A percentile compares a stretch with the other conserved stretches of the same genome.
Evolutionary conservation across 1,284 basidiomycete species (phyloP).

Genomic region (Melampsora americana): DNA sequence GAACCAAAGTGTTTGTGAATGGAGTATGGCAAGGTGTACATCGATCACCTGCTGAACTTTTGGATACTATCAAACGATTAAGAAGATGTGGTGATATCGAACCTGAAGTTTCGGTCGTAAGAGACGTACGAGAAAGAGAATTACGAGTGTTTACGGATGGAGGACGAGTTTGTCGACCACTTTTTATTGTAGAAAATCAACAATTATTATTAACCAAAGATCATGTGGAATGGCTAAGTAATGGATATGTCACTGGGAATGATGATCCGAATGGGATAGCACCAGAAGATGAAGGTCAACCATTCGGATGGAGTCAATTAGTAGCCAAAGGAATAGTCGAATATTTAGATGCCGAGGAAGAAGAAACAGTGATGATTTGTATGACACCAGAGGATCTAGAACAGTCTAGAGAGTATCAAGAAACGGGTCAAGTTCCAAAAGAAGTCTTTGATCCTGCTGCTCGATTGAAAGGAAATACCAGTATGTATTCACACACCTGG

Average conservation of each 20-base stretch:
- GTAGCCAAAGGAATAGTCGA: constrained; percentile 87
- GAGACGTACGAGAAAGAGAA: constrained; percentile 94
- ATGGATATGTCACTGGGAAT: constrained; percentile 50
- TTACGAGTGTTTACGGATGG: constrained; percentile 92
- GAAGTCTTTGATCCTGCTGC: constrained; percentile 74
- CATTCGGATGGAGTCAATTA: constrained; percentile 80
- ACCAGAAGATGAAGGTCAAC: constrained; percentile 56
- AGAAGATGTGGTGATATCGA: constrained; percentile 93
- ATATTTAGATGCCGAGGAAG: constrained; percentile 94
- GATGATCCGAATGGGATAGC: constrained; percentile 61
- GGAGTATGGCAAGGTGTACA: constrained; percentile 99
- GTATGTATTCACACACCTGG: constrained; percentile 69
- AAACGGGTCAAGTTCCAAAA: constrained; percentile 58
- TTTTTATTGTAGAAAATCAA: constrained; percentile 83
- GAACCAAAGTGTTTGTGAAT: constrained; percentile 98
- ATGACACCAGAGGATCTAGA: constrained; percentile 97
- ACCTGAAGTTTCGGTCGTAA: constrained; percentile 91
- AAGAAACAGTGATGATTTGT: constrained; percentile 98
- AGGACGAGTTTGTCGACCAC: constrained; percentile 89
- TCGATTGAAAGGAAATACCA: constrained; percentile 74
- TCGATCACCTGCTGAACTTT: constrained; percentile 84
- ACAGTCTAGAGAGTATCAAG: constrained; percentile 64
- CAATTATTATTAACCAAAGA: constrained; percentile 77
- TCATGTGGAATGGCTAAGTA: constrained; percentile 70
- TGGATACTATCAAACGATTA: constrained; percentile 86